Evolutionary conservation across 441 rosid species (phyloP), one percentile per base, ranked within the genome.

Genomic region (Kokia cookei): DNA sequence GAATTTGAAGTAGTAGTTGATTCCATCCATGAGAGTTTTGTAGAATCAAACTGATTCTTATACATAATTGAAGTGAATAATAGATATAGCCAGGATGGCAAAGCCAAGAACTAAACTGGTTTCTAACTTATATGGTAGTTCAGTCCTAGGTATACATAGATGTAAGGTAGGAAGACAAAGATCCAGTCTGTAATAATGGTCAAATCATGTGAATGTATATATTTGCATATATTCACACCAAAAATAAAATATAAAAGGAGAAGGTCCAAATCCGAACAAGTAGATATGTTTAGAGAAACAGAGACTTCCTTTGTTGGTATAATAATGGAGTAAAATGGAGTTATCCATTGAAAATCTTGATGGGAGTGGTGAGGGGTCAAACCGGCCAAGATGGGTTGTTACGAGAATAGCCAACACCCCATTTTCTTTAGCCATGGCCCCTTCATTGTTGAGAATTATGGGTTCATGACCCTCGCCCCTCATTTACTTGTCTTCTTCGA

Each of bases 391-490:
- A 78, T 77, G 82, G 76, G 51, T 24, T 86, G 89, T 84, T 47
- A 32, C 13, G 48, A 29, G 68, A 79, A 73, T 68, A 29, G 77
- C 84, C 77, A 75, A 75, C 91, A 86, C 65, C 83, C 79, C 89
- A 84, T 82, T 75, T 82, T 65, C 83, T 75, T 22, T 50, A 45
- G 65, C 73, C 26, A 71, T 77, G 82, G 78, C 62, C 82, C 43
- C 69, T 62, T 7, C 61, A 32, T 3, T 77, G 81, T 69, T 75
- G 3, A 55, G 84, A 65, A 71, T 75, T 32, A 81, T 78, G 80
- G 84, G 71, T 27, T 63, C 76, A 40, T 64, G 11, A n/a, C 24
- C 14, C 53, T 62, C 77, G 9, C 64, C 64, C 55, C 37, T 26
- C 42, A 8, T 22, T 22, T 26, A 24, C 7, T 24, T 57, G 60